Evolutionary conservation across 2,329 filamentous ascomycete species (phyloP).

Genomic region (Pseudogymnoascus sp.): DNA sequence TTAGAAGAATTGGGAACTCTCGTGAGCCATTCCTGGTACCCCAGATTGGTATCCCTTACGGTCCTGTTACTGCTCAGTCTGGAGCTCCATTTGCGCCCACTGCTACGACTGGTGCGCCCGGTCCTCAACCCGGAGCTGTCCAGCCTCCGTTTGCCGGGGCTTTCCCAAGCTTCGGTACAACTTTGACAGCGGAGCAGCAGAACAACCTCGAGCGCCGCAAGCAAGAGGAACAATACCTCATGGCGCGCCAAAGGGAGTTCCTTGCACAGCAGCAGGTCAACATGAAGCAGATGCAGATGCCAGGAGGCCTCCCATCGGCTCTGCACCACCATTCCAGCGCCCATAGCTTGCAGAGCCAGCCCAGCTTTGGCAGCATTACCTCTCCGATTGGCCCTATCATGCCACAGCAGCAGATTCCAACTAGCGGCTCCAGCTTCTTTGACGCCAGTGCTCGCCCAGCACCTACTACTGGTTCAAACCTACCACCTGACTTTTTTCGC

Average conservation of each 20-base stretch:
- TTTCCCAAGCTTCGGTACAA: conserved; percentile 94
- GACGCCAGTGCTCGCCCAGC: conserved; percentile 46
- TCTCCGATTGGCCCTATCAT: conserved; percentile 63
- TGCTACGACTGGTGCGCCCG: conserved; percentile 31
- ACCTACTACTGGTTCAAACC: conserved; percentile 38
- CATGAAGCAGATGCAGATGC: conserved; percentile 65
- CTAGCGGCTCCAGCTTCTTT: conserved; percentile 59
- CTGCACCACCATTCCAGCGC: conserved; percentile 92
- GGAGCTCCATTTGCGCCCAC: conserved; percentile 31
- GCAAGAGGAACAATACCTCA: conserved; percentile 95
- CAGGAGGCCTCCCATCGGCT: conserved; percentile 42
- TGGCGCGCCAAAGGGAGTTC: conserved; percentile 92
- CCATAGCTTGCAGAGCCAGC: conserved; percentile 93
- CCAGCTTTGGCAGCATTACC: conserved; percentile 89
- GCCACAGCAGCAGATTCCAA: conserved; percentile 52
- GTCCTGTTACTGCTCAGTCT: conserved; percentile 52
- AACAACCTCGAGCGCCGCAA: conserved; percentile 94
- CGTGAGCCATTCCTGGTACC: conserved; percentile 95
- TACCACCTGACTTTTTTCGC: conserved; percentile 49
- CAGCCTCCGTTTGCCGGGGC: conserved; percentile 87
- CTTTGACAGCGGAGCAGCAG: conserved; percentile 93
- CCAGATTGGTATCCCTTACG: conserved; percentile 91
- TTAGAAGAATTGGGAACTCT: conserved; percentile 92
- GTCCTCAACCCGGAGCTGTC: conserved; percentile 54
- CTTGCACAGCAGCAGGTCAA: conserved; percentile 80